Evolutionary conservation across 306 rosid species (phyloP).

Genomic region (Gastrolobium villosum): DNA sequence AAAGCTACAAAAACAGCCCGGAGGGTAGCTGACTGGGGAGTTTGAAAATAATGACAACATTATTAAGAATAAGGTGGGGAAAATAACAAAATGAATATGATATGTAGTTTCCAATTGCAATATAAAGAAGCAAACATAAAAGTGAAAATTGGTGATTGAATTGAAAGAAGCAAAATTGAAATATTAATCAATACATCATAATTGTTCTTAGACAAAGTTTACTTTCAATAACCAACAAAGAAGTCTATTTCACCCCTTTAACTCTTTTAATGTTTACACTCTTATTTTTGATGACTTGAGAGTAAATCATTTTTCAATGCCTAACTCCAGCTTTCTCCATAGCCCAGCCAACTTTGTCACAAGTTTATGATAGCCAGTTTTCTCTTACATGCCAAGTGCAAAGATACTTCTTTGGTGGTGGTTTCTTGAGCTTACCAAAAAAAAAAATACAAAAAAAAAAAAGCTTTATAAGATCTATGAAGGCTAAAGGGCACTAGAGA

Average conservation of each 20-base stretch:
- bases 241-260: neutral
- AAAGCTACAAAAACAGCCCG: no score
- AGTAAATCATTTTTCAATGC: neutral
- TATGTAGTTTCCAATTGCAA: no score
- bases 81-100: no score
- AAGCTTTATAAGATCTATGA: neutral
- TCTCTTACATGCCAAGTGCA: neutral
- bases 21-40: no score
- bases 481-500: slow-evolving; percentile 21
- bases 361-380: slow-evolving; percentile 22
- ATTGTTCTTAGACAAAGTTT: neutral
- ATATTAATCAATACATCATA: neutral
- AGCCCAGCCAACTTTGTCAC: slow-evolving; percentile 7
- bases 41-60: no score
- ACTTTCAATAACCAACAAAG: neutral
- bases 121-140: neutral
- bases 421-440: neutral
- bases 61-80: no score
- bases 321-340: slow-evolving; percentile 6
- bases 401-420: neutral
- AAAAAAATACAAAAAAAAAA: neutral
- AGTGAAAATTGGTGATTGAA: neutral
- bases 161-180: slow-evolving; percentile 14
- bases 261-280: neutral
- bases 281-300: neutral